Evolutionary conservation across 2,329 filamentous ascomycete genomes (phyloP), one percentile per base, ranked within the genome.

Genomic region (Trichoderma atrobrunneum): DNA sequence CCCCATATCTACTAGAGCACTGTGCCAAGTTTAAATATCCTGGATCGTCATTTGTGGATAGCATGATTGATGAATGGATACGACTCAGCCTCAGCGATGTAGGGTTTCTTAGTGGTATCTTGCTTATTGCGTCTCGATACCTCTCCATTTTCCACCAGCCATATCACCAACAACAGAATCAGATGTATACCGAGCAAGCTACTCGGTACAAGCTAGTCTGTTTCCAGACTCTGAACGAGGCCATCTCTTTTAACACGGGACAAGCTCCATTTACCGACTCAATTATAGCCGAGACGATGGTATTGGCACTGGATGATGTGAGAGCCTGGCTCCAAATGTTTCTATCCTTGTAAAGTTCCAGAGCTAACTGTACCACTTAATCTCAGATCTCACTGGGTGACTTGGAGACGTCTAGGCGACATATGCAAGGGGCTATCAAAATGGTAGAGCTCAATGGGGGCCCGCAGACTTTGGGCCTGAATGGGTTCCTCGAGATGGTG

Each of bases 291-390:
- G 43, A 51, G 43, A 51, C 43, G 43, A 51, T 51, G 43, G n/a
- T 51, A 51, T 21, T 51, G 43, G 43, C 43, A 3, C 21, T 51
- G 10, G 43, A 51, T 21, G 43, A 51, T 1, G 43, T 51, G 43
- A 51, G 43, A 11, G 12, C 21, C n/a, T 12, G n/a, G n/a, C 43
- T 21, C 1, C 1, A 21, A 7, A 1, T 21, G 5, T 11, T 51
- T 21, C 8, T 48, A n/a, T 2, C 18, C 1, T n/a, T 1, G 18
- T 18, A 5, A 5, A 5, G 0, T 48, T 48, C 1, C 39, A n/a
- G 7, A 12, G 10, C n/a, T 51, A 21, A 51, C 43, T 51, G 5
- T 51, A 21, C 0, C 0, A 2, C 8, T 12, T 3, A n/a, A 48
- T n/a, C 3, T 3, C 1, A 51, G 43, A 51, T 51, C 3, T 51